Evolutionary conservation across 1,139 yeast species (phyloP).

Genomic region (Scheffersomyces cryptocercus): DNA sequence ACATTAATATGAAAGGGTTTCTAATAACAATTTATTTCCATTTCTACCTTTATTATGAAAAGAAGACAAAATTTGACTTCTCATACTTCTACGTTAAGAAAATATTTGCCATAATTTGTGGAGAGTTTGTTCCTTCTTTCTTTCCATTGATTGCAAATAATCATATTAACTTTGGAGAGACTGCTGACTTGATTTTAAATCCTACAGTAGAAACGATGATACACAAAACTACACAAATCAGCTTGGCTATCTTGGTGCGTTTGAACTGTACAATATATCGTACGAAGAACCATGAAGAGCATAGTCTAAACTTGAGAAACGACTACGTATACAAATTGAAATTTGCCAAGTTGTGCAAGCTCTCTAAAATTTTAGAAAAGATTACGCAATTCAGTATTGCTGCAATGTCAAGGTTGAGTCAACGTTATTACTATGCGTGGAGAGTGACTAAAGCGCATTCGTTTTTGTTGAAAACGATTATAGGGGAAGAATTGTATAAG

Average conservation of each 20-base stretch:
- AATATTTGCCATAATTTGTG: slow-evolving; percentile 19
- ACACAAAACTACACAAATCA: slow-evolving; percentile 32
- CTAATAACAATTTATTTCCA: slow-evolving; percentile 26
- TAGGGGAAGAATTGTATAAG: slow-evolving; percentile 31
- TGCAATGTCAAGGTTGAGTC: slow-evolving; percentile 30
- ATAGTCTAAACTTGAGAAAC: slow-evolving; percentile 16
- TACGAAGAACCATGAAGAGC: slow-evolving; percentile 17
- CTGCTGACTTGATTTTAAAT: slow-evolving; percentile 37
- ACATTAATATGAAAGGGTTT: slow-evolving; percentile 32
- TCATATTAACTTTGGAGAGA: slow-evolving; percentile 32
- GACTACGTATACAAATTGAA: slow-evolving; percentile 12
- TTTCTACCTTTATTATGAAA: slow-evolving; percentile 23
- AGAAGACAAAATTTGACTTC: slow-evolving; percentile 11
- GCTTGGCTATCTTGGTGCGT: slow-evolving; percentile 21
- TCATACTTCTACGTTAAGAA: slow-evolving; percentile 24
- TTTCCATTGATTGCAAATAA: slow-evolving; percentile 29
- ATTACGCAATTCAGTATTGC: slow-evolving; percentile 22
- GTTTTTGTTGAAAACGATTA: slow-evolving; percentile 24
- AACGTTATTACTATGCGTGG: slow-evolving; percentile 48
- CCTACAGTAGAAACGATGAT: slow-evolving; percentile 31
- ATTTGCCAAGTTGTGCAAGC: slow-evolving; percentile 14
- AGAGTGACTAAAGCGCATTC: slow-evolving; percentile 38
- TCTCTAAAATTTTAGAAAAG: slow-evolving; percentile 15
- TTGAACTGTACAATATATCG: slow-evolving; percentile 10
- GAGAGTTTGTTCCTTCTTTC: slow-evolving; percentile 33